A percentile compares a stretch with the other conserved stretches of the same genome.
phyloP scores from a whole-genome alignment of 2,329 filamentous ascomycete species.

The Arthrobotrys sphaeroides region DNA sequence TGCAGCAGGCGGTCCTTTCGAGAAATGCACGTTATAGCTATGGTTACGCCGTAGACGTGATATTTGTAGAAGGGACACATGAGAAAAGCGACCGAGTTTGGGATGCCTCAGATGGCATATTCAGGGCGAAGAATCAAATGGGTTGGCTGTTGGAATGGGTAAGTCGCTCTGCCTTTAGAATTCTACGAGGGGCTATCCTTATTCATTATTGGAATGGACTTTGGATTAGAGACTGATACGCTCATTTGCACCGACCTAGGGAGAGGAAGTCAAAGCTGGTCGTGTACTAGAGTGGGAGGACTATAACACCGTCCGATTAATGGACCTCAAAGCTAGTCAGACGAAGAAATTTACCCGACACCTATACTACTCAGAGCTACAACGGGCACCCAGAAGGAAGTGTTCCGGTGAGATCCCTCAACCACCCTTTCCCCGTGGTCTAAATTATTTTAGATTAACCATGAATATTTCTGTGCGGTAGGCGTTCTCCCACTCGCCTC shows the following conservation, averaged over 20 bases:
- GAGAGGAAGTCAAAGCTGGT: slow-evolving; percentile 9
- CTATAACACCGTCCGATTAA: background rate
- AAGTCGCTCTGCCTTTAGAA: background rate
- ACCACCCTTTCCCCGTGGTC: background rate
- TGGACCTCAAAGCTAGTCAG: background rate
- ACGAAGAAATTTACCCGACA: background rate
- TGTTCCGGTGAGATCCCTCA: background rate
- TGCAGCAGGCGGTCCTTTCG: background rate
- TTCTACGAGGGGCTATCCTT: background rate
- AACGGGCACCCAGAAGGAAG: background rate
- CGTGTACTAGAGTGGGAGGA: background rate
- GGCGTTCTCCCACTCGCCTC: background rate
- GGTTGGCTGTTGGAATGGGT: slow-evolving; percentile 1
- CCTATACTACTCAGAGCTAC: background rate
- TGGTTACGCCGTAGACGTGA: background rate
- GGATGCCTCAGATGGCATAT: slow-evolving; percentile 12
- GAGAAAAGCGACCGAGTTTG: slow-evolving; percentile 5
- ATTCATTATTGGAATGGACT: background rate
- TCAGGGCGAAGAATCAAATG: slow-evolving; percentile 16
- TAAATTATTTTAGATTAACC: no score
- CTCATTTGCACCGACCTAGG: background rate
- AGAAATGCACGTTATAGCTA: slow-evolving; percentile 11
- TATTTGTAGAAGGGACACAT: background rate
- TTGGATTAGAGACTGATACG: no score
- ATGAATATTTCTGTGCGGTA: no score